Evolutionary conservation across 305 asterid genomes (phyloP), one percentile per base, ranked within the genome.

Genomic region (Solanum chacoense): DNA sequence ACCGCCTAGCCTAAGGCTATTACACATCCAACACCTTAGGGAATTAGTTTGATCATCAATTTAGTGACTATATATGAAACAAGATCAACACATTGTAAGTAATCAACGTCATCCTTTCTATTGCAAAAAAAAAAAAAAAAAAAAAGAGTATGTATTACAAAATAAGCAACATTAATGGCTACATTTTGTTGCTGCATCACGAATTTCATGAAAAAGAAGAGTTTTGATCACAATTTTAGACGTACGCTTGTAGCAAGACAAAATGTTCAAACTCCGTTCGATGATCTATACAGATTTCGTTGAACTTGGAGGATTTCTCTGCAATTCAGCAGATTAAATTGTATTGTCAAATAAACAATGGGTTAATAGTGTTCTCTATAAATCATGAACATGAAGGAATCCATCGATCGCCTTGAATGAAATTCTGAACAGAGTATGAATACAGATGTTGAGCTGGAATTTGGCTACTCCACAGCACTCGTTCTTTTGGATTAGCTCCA

Each of bases 401-500:
- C 85, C 85, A 80, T 80, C 31, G 37, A 80, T 80, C 16, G 69
- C 88, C 90, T 36, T 88, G 90, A 84, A 88, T 88, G 80, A 88
- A 88, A 72, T 69, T 88, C 10, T 32, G 88, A 28, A 34, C 2
- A 6, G 90, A 69, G 83, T 84, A 88, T 50, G 90, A 71, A 40
- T 13, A 16, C 12, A 88, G 34, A 83, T 72, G 85, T 6, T 83
- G 79, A 11, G 88, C 10, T 31, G 85, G 90, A 72, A 88, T 71
- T 38, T 67, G 80, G 88, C 85, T 88, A 79, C 90, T 88, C 90
- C 90, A 88, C 16, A 16, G 24, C 24, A 88, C 88, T 11, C 88
- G 72, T 32, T 63, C 76, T 4, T 76, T 77, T 10, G 36, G 2
- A 84, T 71, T 12, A 6, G 90, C 90, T 28, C 74, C 85, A 11